Evolutionary conservation across 1,284 basidiomycete species (phyloP), one percentile per base, ranked within the genome.

Genomic region (Malassezia dermatis): DNA sequence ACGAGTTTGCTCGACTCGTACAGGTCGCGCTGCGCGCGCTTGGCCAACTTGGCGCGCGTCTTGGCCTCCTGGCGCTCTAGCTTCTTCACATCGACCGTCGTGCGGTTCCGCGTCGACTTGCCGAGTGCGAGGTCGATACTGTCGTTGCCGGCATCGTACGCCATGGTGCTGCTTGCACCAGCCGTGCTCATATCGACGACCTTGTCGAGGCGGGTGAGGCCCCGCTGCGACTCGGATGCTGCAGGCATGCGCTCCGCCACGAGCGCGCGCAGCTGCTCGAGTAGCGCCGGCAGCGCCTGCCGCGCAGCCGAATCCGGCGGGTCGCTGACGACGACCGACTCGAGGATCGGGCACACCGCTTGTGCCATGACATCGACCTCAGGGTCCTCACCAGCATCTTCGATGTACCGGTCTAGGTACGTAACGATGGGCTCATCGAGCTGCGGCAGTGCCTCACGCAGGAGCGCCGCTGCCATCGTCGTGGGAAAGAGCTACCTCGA

Each of bases 21-120:
- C 37, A 95, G 79, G 77, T 89, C 87, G 35, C 67, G 65, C 61
- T 73, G 83, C 8, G 87, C 82, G 42, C 91, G 83, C 77, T 98
- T 98, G 77, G 95, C 90, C 63, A 95, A 89, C 78, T 99, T 99
- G 37, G 90, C 90, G 82, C 85, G 85, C 59, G 98, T 84, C 76
- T 99, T 99, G 3, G 90, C 89, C 76, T 99, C 94, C 65, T 94
- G 90, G 76, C 96, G 96, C 76, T 95, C 94, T 15, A 99, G 83
- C 73, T 95, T 96, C 78, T 89, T 91, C 61, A 99, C 83, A 78
- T 99, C 94, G 53, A 99, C 94, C 44, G 88, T 85, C 43, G 90
- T 91, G 85, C 94, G 77, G 77, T 85, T 85, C 79, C 94, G 91
- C 77, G 88, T 90, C 60, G 89, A 88, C 48, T 86, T 88, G 76